Evolutionary conservation across 2,329 filamentous ascomycete genomes (phyloP).

Genomic region (Neoarthrinium moseri): DNA sequence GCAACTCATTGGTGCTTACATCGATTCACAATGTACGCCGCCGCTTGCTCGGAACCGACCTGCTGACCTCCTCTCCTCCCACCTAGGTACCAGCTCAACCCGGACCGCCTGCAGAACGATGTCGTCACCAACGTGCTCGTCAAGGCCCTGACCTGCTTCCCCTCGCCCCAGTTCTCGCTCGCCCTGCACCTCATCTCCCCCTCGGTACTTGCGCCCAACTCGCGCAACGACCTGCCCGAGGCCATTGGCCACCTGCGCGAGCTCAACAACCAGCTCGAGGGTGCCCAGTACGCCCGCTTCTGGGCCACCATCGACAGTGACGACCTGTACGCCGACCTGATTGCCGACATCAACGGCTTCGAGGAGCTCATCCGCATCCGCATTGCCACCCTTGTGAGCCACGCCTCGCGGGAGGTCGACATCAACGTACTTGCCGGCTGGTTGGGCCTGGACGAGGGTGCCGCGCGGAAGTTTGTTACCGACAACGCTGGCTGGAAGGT

Average conservation of each 20-base stretch:
- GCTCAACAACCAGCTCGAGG: constrained; percentile 85
- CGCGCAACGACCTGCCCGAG: constrained; percentile 74
- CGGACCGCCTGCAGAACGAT: constrained; percentile 94
- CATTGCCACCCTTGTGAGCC: constrained; percentile 84
- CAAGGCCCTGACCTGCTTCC: constrained; percentile 97
- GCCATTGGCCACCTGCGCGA: constrained; percentile 83
- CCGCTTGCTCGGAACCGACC: background rate
- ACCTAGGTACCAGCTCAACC: constrained; percentile 96
- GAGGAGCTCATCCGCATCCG: constrained; percentile 90
- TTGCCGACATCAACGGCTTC: constrained; percentile 91
- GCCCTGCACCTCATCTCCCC: constrained; percentile 91
- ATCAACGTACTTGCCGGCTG: constrained; percentile 69
- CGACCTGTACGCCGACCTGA: constrained; percentile 92
- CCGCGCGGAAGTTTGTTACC: constrained; percentile 73
- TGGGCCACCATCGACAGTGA: constrained; percentile 92
- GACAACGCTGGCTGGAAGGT: constrained; percentile 88
- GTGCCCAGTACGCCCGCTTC: constrained; percentile 87
- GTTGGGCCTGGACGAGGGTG: constrained; percentile 69
- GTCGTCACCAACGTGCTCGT: constrained; percentile 98
- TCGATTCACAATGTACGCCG: too few species aligned
- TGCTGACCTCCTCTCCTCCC: background rate
- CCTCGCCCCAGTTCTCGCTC: constrained; percentile 91
- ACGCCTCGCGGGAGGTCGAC: constrained; percentile 73
- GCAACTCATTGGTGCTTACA: background rate
- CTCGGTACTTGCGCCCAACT: constrained; percentile 65